Conservation (phyloP, 129 eudicot species). For the Flaveria brownii region DNA sequence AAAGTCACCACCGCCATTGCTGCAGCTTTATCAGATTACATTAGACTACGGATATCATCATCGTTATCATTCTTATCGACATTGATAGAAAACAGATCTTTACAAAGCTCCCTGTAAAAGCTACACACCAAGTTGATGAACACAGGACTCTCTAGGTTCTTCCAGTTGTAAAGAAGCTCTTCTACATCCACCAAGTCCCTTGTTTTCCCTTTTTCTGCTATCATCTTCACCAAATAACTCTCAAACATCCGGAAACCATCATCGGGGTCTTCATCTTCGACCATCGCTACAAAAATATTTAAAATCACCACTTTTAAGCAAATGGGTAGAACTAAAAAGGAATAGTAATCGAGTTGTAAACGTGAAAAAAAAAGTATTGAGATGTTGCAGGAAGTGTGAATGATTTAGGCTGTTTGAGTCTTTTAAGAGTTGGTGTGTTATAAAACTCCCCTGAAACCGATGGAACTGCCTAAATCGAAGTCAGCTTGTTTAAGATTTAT, state of each 20-base stretch:
- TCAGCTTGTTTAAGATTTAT: too few relatives aligned
- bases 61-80: neutral
- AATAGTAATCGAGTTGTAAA: too few relatives aligned
- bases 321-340: neutral
- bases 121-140: slow-evolving; percentile 66
- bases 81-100: slow-evolving; percentile 60
- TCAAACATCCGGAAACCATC: slow-evolving; percentile 68
- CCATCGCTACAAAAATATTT: neutral
- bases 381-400: too few relatives aligned
- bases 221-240: slow-evolving; percentile 71
- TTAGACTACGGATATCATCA: slow-evolving; percentile 17
- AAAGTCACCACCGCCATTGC: too few relatives aligned
- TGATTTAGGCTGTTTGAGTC: too few relatives aligned
- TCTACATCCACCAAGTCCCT: slow-evolving; percentile 74
- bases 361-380: too few relatives aligned
- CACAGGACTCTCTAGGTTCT: slow-evolving; percentile 69
- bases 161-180: slow-evolving; percentile 84
- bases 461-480: too few relatives aligned
- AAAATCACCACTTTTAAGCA: neutral
- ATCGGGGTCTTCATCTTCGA: slow-evolving; percentile 2
- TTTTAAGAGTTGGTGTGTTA: too few relatives aligned
- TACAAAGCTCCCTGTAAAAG: slow-evolving; percentile 79
- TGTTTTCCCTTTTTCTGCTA: slow-evolving; percentile 66
- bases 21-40: neutral
- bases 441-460: too few relatives aligned